Percentiles rank a stretch among this genome's conserved stretches.
Evolutionary conservation across 805 yeast genomes (phyloP).

Genomic region (Tetrapisispora phaffii): DNA sequence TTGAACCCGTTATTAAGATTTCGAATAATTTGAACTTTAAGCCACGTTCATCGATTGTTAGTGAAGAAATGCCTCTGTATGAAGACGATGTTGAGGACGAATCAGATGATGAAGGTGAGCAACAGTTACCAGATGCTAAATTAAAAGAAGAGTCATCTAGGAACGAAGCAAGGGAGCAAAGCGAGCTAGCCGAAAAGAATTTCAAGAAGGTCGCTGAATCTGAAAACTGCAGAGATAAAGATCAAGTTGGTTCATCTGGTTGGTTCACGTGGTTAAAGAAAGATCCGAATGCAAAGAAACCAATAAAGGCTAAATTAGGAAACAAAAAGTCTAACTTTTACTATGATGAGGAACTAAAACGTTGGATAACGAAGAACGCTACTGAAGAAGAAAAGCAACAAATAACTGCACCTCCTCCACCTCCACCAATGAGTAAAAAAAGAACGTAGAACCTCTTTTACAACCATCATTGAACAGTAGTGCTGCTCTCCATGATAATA

Average conservation of each 20-base stretch:
- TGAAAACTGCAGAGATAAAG: background rate
- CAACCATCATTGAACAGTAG: background rate
- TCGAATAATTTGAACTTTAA: slow-evolving; percentile 1
- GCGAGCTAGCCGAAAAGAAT: background rate
- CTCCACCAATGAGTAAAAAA: slow-evolving; percentile 37
- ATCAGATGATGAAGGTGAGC: slow-evolving; percentile 18
- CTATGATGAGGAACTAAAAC: slow-evolving; percentile 71
- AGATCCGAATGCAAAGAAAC: slow-evolving; percentile 60
- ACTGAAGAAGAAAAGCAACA: slow-evolving; percentile 55
- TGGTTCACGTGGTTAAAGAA: slow-evolving; percentile 59
- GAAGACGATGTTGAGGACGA: slow-evolving; percentile 19
- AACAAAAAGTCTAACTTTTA: slow-evolving; percentile 48
- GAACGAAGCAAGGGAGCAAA: slow-evolving; percentile 10
- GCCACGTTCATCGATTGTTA: slow-evolving; percentile 18
- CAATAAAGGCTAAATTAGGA: slow-evolving; percentile 79
- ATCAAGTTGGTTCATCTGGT: slow-evolving; percentile 15
- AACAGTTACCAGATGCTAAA: slow-evolving; percentile 9
- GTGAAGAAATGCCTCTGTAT: slow-evolving; percentile 24
- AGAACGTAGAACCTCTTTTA: slow-evolving; percentile 10
- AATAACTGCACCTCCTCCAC: slow-evolving; percentile 68
- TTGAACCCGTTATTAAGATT: slow-evolving; percentile 24
- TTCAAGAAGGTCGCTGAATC: background rate
- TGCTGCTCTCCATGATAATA: background rate
- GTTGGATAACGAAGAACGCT: slow-evolving; percentile 75
- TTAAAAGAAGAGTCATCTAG: slow-evolving; percentile 14